Conservation (phyloP, 148 eudicot genomes). For the Camellia japonica region DNA sequence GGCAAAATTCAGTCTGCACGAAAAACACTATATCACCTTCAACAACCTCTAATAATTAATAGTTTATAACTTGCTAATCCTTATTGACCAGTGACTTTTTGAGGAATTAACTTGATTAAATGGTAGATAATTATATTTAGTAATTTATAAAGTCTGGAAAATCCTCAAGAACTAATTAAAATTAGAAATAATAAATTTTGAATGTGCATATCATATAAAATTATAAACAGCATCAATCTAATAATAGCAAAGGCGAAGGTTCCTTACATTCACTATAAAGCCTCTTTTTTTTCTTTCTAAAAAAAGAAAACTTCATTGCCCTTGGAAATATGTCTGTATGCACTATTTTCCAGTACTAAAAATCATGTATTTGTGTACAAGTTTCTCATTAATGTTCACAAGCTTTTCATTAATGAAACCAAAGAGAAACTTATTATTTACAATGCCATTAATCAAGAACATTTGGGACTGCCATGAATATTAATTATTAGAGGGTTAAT, state of each 20-base stretch:
- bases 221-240: neutral
- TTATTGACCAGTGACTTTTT: neutral
- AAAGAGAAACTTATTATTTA: neutral
- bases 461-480: neutral
- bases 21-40: neutral
- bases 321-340: neutral
- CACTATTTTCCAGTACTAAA: neutral
- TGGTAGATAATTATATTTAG: neutral
- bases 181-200: neutral
- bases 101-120: constrained; percentile 4
- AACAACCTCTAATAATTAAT: neutral
- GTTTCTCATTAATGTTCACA: neutral
- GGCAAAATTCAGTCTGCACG: neutral
- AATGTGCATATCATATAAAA: neutral
- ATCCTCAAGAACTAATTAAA: neutral
- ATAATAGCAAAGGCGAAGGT: neutral
- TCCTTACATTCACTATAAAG: neutral
- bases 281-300: neutral
- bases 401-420: neutral
- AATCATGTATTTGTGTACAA: neutral
- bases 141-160: neutral
- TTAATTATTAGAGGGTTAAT: neutral
- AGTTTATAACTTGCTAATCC: neutral
- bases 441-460: neutral
- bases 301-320: neutral